Conservation (phyloP, 345 rosid species). For the Syzygium aromaticum region DNA sequence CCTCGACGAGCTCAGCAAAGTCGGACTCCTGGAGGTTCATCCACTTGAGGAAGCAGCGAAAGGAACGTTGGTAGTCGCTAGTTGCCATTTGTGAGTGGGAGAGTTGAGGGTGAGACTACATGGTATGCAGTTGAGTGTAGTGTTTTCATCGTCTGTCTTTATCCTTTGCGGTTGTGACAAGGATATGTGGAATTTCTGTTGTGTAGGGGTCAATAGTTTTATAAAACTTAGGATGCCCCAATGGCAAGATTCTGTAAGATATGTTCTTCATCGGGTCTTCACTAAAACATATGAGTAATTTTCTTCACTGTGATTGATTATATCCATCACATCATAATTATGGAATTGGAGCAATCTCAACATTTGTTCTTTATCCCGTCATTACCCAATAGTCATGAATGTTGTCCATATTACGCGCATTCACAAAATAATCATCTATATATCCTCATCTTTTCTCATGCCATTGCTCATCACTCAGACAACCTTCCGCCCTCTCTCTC, state of each 20-base stretch:
- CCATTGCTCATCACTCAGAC: background rate
- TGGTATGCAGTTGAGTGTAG: background rate
- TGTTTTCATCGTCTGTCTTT: background rate
- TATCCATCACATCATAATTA: background rate
- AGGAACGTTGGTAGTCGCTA: background rate
- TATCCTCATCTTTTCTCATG: background rate
- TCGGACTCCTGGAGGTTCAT: slow-evolving; percentile 19
- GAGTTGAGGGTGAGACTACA: background rate
- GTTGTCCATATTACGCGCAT: background rate
- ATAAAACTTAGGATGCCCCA: background rate
- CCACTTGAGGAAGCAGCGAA: slow-evolving; percentile 16
- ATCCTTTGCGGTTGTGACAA: background rate
- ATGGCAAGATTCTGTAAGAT: background rate
- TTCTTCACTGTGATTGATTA: background rate
- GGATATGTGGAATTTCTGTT: background rate
- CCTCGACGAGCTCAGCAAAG: slow-evolving; percentile 4
- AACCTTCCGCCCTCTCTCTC: background rate
- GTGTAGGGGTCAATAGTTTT: background rate
- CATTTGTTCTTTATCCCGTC: background rate
- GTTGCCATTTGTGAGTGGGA: background rate
- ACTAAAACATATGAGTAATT: background rate
- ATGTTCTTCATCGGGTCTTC: no score
- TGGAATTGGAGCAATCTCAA: background rate
- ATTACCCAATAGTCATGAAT: background rate
- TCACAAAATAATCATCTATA: background rate